These are phyloP conservation scores for Microglena sp. DNA, from an alignment of 139 green algal species.

Conservation along the genomic window DNA sequence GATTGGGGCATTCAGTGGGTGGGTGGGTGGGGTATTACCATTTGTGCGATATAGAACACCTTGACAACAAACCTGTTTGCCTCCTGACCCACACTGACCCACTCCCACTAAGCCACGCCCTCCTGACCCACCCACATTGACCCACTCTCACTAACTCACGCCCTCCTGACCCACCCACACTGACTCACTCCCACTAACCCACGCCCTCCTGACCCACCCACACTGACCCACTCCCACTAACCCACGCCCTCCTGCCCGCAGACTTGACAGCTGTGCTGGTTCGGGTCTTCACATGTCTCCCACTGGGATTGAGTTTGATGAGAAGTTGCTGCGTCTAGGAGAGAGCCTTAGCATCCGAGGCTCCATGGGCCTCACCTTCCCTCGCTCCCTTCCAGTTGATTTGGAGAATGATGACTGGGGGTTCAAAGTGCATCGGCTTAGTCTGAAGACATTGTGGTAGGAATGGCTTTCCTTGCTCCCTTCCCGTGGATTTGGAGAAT, in stretches of 20 bases:
- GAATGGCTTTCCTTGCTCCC: no score
- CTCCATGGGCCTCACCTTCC: conserved; percentile 29
- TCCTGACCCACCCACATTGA: no score
- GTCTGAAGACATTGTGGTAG: no score
- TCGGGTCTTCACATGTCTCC: conserved; percentile 42
- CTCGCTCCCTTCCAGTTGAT: conserved; percentile 37
- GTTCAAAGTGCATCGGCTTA: no score
- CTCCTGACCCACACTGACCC: no score
- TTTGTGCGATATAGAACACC: no score
- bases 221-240: not conserved
- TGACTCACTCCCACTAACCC: not conserved
- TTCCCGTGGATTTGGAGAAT: no score
- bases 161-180: not conserved
- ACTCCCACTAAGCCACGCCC: no score
- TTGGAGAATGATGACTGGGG: conserved; percentile 23
- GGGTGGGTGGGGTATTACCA: no score
- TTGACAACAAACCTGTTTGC: no score
- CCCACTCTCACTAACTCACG: not conserved
- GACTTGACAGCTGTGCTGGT: conserved; percentile 41
- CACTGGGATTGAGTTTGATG: conserved; percentile 49
- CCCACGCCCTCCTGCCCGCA: conserved; percentile 8
- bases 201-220: not conserved
- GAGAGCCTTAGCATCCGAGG: conserved; percentile 20
- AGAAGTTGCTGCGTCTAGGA: conserved; percentile 26
- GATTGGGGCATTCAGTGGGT: no score